Evolutionary conservation across 2,329 filamentous ascomycete species (phyloP), one percentile per base, ranked within the genome.

Genomic region (Fusarium coicis): DNA sequence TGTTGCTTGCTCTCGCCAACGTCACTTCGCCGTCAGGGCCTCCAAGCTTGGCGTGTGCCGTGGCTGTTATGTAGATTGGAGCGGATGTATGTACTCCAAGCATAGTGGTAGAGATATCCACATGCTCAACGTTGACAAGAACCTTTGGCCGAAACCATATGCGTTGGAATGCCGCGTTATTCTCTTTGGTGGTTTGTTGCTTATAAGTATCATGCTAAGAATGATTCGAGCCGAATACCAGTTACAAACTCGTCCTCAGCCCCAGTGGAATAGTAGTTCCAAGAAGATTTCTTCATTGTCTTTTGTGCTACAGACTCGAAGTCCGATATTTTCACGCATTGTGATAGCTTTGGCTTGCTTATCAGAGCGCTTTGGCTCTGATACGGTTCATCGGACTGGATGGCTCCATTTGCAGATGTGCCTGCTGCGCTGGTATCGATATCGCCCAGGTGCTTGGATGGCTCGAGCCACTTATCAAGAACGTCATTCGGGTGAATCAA

Each of bases 251-350:
- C 68, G 9, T 71, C 68, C 19, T 71, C 68, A 11, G 68, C 64
- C 4, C 63, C 68, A 1, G 68, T 71, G 2, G 68, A 71, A 23
- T 72, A 71, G 34, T 71, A 71, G 7, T 71, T 71, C 68, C 68
- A 71, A 11, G 68, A 56, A 1, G 44, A 34, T 34, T 16, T 43
- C 11, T 71, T 56, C 68, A 70, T 67, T 9, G 15, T 6, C 0
- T 55, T 50, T 8, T 46, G 49, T 9, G 68, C 67, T 5, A 71
- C 62, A 1, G 18, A 36, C 16, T 70, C 68, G 4, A 70, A 70
- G 8, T 70, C 68, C 4, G 42, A 66, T 5, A 70, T 55, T 7
- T 44, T 71, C 1, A 72, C 28, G 4, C 68, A 71, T 19, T 63
- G 46, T 1, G 56, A 72, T 19, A 71, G 28, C 2, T 15, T 71